Evolutionary conservation across 305 asterid species (phyloP), one percentile per base, ranked within the genome.

Genomic region (Ilex paraguariensis): DNA sequence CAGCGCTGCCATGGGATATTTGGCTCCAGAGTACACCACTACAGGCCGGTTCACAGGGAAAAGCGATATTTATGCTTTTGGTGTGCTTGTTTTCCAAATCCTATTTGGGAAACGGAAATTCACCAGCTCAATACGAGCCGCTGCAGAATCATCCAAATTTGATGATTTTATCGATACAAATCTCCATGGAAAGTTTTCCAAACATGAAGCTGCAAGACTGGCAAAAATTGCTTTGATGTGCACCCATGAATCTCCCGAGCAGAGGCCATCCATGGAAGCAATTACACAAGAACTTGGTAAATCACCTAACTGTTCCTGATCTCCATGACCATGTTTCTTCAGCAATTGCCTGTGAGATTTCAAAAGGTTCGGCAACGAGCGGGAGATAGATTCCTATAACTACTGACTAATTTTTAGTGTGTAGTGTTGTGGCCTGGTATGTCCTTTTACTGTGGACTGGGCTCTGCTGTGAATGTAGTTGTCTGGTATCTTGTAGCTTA

Each of bases 1-100:
- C 68, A 85, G 96, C 39, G 95, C 97, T 5, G 97, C 94, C 31
- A 85, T 87, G 96, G 98, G 98, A 40, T 92, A 92, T 55, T 79
- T 92, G 14, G 95, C 98, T n/a, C 97, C 97, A 0, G 96, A 89
- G 48, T 92, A 89, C 80, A 77, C 84, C 0, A 87, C 69, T 57
- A 92, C 93, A 0, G 98, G 97, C 13, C 84, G 95, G 42, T 92
- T 92, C 77, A 92, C 97, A 0, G 84, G 89, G 75, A 87, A 86
- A 66, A 92, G 96, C 53, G 98, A 89, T 31, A 73, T 89, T 15
- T 92, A 85, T 50, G 98, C 98, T 6, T 89, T 88, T 53, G 98
- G 97, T 55, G 89, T 89, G 57, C 95, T 91, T 2, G 67, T 85
- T 62, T 82, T 89, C 72, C 98, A 92, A 79, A 82, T 92, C 66